Evolutionary conservation across 2,329 filamentous ascomycete species (phyloP), one percentile per base, ranked within the genome.

Genomic region (Madurella fahalii): DNA sequence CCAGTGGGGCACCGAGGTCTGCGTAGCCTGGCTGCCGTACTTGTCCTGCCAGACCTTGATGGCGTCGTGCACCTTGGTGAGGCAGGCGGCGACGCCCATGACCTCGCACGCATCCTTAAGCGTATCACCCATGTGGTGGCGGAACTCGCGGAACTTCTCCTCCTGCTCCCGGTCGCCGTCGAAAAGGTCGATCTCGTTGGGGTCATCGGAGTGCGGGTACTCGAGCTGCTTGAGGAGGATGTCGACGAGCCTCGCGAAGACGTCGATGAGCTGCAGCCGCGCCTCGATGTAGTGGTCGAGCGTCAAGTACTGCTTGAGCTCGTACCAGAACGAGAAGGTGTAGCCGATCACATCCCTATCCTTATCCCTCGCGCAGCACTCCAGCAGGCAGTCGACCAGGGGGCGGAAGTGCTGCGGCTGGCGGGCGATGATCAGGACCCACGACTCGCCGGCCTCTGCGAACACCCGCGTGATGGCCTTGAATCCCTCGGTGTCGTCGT

Each of bases 301-400:
- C 1, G 92, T 91, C 46, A 99, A 79, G 69, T 95, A 96, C 69
- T 96, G 91, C 77, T 99, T 99, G 45, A 99, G 80, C 68, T 99
- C 94, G 69, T 95, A 97, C 94, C 94, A 99, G 74, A 99, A 97
- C 62, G 84, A 85, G 72, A 99, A 99, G 0, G 95, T 99, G 65
- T 94, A 85, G 51, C 90, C 89, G 59, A 99, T 91, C 4, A 92
- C 90, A 62, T 99, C 94, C 58, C 88, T 84, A 51, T 96, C 93
- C 68, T 85, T 85, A 70, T 99, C 94, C 62, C 88, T 82, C 11
- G 87, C 83, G 57, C 90, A 92, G 67, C 91, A 96, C 73, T 97
- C 92, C n/a, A 97, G 79, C 15, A 99, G 85, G 7, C 88, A 85
- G 65, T 96, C 91, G 11, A 99, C 93, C 5, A 99, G 78, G 11